phyloP scores from a whole-genome alignment of 2,329 filamentous ascomycete genomes.

The Hypoxylon sp. region DNA sequence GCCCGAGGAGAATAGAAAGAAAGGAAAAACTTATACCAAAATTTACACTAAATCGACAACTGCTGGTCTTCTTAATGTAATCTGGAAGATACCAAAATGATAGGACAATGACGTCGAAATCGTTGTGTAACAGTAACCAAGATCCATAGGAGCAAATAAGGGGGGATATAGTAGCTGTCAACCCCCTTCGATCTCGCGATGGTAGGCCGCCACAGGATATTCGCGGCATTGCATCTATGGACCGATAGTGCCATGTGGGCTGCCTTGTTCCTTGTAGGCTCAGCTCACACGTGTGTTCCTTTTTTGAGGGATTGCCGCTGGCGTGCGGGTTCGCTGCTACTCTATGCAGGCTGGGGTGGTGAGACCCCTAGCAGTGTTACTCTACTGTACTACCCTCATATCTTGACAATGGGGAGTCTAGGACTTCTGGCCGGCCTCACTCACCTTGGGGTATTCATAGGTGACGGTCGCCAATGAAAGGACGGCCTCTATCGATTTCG shows the following conservation, averaged over 20 bases:
- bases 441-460: not conserved
- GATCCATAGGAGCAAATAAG: not conserved
- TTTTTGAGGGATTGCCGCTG: not conserved
- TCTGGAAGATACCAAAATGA: not conserved
- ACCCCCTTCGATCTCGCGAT: too few species aligned
- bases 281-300: not conserved
- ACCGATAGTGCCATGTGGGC: not conserved
- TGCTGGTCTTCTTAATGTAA: not conserved
- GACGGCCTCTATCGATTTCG: not conserved
- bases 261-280: not conserved
- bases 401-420: not conserved
- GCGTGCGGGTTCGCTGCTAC: not conserved
- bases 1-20: not conserved
- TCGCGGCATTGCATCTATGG: not conserved
- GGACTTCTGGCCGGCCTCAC: not conserved
- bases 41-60: not conserved
- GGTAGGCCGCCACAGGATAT: too few species aligned
- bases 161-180: too few species aligned
- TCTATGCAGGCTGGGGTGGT: conserved; percentile 2
- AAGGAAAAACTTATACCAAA: not conserved
- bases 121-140: not conserved
- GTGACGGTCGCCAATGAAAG: not conserved
- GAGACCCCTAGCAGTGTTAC: conserved; percentile 5
- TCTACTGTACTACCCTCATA: conserved; percentile 5
- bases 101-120: not conserved